These are phyloP conservation scores for Penicillium sp. DNA, from an alignment of 2,329 filamentous ascomycete species.

Conservation along the genomic window DNA sequence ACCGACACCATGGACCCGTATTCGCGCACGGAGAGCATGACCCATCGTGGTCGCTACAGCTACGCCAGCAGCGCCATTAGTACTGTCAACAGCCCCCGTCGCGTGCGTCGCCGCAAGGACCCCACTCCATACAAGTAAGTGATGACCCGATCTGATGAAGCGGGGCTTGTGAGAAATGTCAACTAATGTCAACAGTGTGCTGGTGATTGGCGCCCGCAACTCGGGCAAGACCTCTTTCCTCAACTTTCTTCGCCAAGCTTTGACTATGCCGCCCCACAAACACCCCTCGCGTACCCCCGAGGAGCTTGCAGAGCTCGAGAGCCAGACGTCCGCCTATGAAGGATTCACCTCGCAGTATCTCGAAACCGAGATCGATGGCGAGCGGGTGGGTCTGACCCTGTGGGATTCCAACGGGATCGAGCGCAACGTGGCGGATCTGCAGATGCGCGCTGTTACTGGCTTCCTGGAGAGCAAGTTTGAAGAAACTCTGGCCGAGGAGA, in stretches of 20 bases:
- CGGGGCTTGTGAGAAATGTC: not conserved
- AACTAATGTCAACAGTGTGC: constrained; percentile 54
- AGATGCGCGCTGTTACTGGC: constrained; percentile 80
- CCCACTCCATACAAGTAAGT: constrained; percentile 97
- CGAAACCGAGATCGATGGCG: constrained; percentile 88
- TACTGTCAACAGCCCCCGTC: constrained; percentile 85
- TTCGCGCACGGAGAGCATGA: constrained; percentile 86
- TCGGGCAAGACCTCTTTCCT: constrained; percentile 96
- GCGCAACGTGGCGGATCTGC: constrained; percentile 89
- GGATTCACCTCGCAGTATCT: constrained; percentile 84
- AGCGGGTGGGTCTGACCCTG: constrained; percentile 84
- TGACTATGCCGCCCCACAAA: constrained; percentile 78
- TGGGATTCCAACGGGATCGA: constrained; percentile 97
- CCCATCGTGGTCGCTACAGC: constrained; percentile 89
- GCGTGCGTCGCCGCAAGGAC: constrained; percentile 90
- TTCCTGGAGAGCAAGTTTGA: constrained; percentile 98
- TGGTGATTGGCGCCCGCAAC: constrained; percentile 80
- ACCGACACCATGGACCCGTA: constrained; percentile 62
- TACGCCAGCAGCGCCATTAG: constrained; percentile 89
- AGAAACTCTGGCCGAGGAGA: constrained; percentile 94
- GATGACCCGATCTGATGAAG: not conserved
- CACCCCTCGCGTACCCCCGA: constrained; percentile 54
- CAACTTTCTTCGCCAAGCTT: constrained; percentile 82
- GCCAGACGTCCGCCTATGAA: constrained; percentile 51
- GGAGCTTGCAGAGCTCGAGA: constrained; percentile 49